Evolutionary conservation across 2,329 filamentous ascomycete genomes (phyloP), one percentile per base, ranked within the genome.

Genomic region (Aureobasidium sp.): DNA sequence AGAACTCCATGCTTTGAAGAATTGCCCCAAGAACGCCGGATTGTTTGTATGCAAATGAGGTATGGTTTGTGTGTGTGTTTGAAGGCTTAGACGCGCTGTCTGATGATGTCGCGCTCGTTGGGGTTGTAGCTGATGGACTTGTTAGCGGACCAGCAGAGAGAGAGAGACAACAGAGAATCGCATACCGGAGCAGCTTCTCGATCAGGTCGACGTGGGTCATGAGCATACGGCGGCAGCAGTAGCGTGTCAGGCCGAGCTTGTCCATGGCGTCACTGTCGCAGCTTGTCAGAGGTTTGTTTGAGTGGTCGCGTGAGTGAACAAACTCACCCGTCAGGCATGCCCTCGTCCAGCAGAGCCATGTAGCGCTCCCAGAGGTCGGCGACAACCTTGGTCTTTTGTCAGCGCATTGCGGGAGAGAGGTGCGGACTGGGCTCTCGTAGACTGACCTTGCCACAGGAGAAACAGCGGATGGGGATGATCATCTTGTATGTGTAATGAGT

Each of bases 131-230:
- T 71, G 56, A 42, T 27, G 14, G 11, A 22, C 65, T 39, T 64
- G 65, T 63, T 31, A 56, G 50, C 19, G 35, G 11, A 24, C 19
- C 14, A 24, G 48, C 12, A 1, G 15, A 17, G 0, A 11, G 7
- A 39, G 11, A 37, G 3, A 15, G 5, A 3, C n/a, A n/a, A 2
- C 33, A 39, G 15, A 33, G 15, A 15, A 3, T 29, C 6, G 24
- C 24, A 2, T 86, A 96, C 90, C 93, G 90, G 67, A 99, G 85
- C 56, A 99, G 85, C 79, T 99, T 99, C 82, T 99, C 94, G 70
- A 99, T 97, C 65, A 99, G 82, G 75, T 99, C 94, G 70, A 99
- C 94, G 77, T 99, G 94, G 64, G 94, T 99, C 89, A 99, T 97
- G 76, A 99, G 86, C 94, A 99, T 99, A 72, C 94, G 89, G 69